Evolutionary conservation across 1,284 basidiomycete genomes (phyloP), one percentile per base, ranked within the genome.

Genomic region (Moniliella sp.): DNA sequence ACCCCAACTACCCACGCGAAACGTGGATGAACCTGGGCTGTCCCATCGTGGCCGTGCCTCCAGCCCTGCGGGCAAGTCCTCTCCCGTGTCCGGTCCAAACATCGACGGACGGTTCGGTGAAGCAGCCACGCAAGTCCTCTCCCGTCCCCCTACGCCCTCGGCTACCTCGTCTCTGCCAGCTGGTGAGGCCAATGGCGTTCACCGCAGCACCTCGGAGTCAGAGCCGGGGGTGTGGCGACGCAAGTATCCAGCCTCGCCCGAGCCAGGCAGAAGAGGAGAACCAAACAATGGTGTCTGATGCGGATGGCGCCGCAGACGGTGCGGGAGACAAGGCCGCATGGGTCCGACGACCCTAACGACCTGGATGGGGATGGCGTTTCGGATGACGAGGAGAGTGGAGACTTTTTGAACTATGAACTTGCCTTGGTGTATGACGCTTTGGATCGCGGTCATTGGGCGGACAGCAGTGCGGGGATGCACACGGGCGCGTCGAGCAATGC

Each of bases 381-480:
- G 8, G 42, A 45, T 28, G 49, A 50, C 2, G 46, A 50, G 32
- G 42, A 50, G 35, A 42, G 57, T 50, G 38, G 49, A 10, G 26
- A 21, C 32, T 28, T 28, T 19, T 19, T 33, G 18, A 23, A 28
- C 32, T 27, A 27, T 15, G 79, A 84, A 59, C 62, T 78, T 15
- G 72, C 73, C 0, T 69, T 82, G 42, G 71, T 72, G 4, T 83
- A 81, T 59, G n/a, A n/a, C n/a, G n/a, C n/a, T n/a, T n/a, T n/a
- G n/a, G n/a, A n/a, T n/a, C n/a, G n/a, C n/a, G n/a, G n/a, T n/a
- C n/a, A n/a, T n/a, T n/a, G n/a, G n/a, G n/a, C n/a, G n/a, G n/a
- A n/a, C n/a, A n/a, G n/a, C n/a, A 69, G 72, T 19, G 75, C 77
- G 0, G 61, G 69, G 11, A 72, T 72, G 2, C 72, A 70, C 37